Base-by-base conservation (phyloP, 1,139 yeast species). In the Magnusiomyces sp. region DNA sequence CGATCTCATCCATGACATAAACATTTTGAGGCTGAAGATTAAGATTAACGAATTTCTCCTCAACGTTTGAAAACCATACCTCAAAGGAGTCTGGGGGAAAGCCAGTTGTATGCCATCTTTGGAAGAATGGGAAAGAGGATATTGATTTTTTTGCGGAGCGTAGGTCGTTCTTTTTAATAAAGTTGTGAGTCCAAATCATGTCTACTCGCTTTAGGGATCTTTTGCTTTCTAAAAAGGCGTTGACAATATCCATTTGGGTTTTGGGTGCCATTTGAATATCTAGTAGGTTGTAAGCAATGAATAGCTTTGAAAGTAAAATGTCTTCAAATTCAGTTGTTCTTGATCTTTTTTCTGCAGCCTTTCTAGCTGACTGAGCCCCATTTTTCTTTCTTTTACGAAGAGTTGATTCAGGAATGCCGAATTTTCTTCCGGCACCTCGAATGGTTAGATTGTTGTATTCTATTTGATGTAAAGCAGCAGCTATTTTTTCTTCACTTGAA, bases 361-460 rank as follows among this genome's bases (percentile, higher is more conserved):
- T 27, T 2, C 29, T 33, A 9, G 40, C 13, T 27, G 23, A n/a
- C 14, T 34, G 14, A 11, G 32, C 46, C 13, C 46, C 33, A 43
- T 14, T 14, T 17, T 43, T 43, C 13, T 40, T 32, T 11, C 46
- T 32, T 33, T 43, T 43, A 4, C 46, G 46, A 20, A 43, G 40
- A 17, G 46, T 43, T 16, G 46, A 34, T 20, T 43, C 46, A 20
- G 46, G 46, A 36, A 43, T 31, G 11, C 27, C 17, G 39, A 34
- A 43, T 11, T 19, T 27, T 13, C 46, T 6, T 6, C 46, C 46
- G 5, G 46, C 46, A 2, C 46, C 46, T n/a, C 46, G 40, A 34
- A 43, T 36, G 13, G 46, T 43, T 40, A 43, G 34, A 16, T 43
- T 43, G 31, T 43, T 43, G 31, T 33, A 43, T 34, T 43, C 46